These are phyloP conservation scores for Warburgia ugandensis DNA, from an alignment of 164 flowering plant genomes.

Conservation along the genomic window DNA sequence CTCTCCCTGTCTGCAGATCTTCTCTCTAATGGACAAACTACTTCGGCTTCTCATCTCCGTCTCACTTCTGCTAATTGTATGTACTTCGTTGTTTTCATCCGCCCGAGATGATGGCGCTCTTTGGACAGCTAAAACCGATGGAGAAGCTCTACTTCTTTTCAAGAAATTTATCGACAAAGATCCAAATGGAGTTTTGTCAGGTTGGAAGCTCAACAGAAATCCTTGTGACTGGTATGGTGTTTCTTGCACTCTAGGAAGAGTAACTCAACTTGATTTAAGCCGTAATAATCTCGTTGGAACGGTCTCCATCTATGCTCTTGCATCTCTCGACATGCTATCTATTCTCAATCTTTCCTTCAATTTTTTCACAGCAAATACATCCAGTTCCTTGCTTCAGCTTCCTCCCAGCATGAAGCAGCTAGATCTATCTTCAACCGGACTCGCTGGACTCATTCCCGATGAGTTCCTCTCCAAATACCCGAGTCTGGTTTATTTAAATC, in stretches of 20 bases:
- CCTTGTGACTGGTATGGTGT: constrained; percentile 75
- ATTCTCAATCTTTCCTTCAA: constrained; percentile 51
- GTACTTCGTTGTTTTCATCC: background rate
- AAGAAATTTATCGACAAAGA: constrained; percentile 58
- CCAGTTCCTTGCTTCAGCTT: constrained; percentile 50
- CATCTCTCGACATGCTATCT: constrained; percentile 47
- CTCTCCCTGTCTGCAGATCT: constrained; percentile 2
- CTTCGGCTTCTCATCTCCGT: constrained; percentile 20
- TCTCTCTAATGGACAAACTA: constrained; percentile 40
- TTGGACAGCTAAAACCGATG: constrained; percentile 46
- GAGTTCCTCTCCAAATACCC: constrained; percentile 37
- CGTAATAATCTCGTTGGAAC: constrained; percentile 37
- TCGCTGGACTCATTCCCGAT: constrained; percentile 47
- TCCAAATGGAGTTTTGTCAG: constrained; percentile 46
- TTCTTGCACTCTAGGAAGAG: constrained; percentile 47
- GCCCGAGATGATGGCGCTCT: constrained; percentile 17
- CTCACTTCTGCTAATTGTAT: constrained; percentile 13
- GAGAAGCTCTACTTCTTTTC: constrained; percentile 46
- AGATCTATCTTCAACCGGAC: constrained; percentile 46
- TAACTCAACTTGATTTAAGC: constrained; percentile 53
- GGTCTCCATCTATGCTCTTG: constrained; percentile 41
- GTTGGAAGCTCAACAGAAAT: constrained; percentile 38
- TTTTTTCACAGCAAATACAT: constrained; percentile 41
- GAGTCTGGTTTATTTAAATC: constrained; percentile 42
- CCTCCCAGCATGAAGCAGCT: constrained; percentile 48